Evolutionary conservation across 345 rosid species (phyloP).

Genomic region (Anastatica hierochuntica): DNA sequence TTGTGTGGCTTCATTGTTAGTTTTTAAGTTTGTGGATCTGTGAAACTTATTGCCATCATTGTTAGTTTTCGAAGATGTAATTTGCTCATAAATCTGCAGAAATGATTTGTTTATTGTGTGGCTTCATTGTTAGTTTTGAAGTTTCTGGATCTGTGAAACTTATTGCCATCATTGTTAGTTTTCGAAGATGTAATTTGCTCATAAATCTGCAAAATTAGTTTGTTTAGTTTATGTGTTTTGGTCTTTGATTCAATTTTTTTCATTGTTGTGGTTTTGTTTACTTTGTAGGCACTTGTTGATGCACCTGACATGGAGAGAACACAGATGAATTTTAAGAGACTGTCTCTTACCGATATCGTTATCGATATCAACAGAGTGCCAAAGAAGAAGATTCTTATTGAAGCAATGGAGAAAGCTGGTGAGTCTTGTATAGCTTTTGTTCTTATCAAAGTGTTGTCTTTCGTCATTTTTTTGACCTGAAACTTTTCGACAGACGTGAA

Average conservation of each 20-base stretch:
- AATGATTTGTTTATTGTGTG: too few relatives aligned
- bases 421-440: not conserved
- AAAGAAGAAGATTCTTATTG: conserved; percentile 55
- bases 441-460: not conserved
- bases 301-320: conserved; percentile 81
- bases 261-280: not conserved
- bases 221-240: too few relatives aligned
- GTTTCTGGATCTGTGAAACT: not conserved
- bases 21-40: not conserved
- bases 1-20: too few relatives aligned
- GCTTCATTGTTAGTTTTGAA: too few relatives aligned
- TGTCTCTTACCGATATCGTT: conserved; percentile 68
- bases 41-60: not conserved
- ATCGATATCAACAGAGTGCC: conserved; percentile 71
- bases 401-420: conserved; percentile 92
- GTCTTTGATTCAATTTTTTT: too few relatives aligned
- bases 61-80: not conserved
- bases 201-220: not conserved
- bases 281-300: conserved; percentile 66
- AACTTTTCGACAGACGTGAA: conserved; percentile 38
- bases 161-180: not conserved
- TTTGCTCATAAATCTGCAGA: not conserved
- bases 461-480: not conserved
- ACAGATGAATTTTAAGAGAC: conserved; percentile 84
- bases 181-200: not conserved